Base-by-base conservation (phyloP, 768 basidiomycete genomes). In the Trametes meyenii region DNA sequence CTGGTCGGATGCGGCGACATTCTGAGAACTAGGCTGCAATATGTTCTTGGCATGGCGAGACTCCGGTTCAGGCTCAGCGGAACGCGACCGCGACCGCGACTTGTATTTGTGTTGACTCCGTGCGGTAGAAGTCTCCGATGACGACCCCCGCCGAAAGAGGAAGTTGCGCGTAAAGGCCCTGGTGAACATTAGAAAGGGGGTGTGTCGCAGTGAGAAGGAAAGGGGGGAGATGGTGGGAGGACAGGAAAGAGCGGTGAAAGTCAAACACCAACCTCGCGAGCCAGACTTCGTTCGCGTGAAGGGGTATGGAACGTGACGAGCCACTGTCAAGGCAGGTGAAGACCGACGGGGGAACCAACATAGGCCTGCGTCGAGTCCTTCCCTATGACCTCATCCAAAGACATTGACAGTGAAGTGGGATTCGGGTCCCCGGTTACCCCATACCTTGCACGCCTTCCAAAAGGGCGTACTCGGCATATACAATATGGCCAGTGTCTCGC, bases 81-180 rank as follows among this genome's bases (percentile, higher is more conserved):
- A 53, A 2, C 39, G 38, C 14, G 61, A 56, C 14, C 55, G 51
- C 11, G 57, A 58, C 39, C n/a, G 43, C 17, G 40, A 44, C 24
- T 11, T 26, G 8, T 24, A 8, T 38, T 50, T 58, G 10, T n/a
- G 48, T 23, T 42, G 40, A 21, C 39, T 51, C 40, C 29, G 29
- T 3, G 8, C 29, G 29, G 49, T 42, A 26, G 13, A 3, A 4
- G 39, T 35, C 8, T 62, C 58, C 1, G 52, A 17, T 12, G 43
- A 58, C 17, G 40, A 43, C 26, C 54, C 53, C 14, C 62, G 57
- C n/a, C 38, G 43, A 23, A 55, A 55, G 44, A 64, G 48, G 29
- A 63, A 55, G 19, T 36, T 50, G 13, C 62, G 58, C 13, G 62
- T 60, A 38, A 64, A 35, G 6, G 51, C 58, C 50, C 58, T 55